phyloP scores from a whole-genome alignment of 139 green algal species.

The Asterochloris sp. region DNA sequence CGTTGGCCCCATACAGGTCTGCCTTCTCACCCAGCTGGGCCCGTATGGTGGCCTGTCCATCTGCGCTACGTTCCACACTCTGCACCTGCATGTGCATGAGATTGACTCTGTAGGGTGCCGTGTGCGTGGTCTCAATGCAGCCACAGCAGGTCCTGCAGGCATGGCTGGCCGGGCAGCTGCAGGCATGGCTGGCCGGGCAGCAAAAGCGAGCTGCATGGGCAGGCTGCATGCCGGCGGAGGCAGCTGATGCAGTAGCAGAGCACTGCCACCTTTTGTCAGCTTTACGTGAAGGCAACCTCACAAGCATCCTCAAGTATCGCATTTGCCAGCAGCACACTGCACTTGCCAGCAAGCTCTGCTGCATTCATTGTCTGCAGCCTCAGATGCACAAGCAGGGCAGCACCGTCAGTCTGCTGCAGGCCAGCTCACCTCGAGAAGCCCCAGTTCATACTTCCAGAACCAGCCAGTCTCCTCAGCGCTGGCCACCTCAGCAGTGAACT shows the following conservation, averaged over 20 bases:
- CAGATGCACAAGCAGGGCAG: neutral
- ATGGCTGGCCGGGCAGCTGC: no score
- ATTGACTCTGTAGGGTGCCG: no score
- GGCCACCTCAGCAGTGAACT: slow-evolving; percentile 40
- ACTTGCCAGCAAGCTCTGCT: no score
- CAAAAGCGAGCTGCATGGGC: no score
- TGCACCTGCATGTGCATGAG: no score
- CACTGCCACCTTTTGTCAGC: neutral
- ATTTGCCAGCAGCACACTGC: neutral
- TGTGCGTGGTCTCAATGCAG: no score
- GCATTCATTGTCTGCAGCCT: no score
- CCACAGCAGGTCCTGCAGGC: no score
- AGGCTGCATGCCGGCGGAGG: no score
- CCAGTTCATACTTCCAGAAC: slow-evolving; percentile 54
- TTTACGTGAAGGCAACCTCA: neutral
- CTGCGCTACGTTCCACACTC: neutral
- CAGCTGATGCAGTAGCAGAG: neutral
- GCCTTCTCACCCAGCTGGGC: slow-evolving; percentile 19
- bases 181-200: no score
- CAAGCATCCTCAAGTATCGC: neutral
- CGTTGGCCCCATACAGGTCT: slow-evolving; percentile 17
- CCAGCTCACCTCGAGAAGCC: slow-evolving; percentile 12
- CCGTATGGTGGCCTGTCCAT: neutral
- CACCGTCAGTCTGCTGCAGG: neutral
- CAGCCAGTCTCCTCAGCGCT: slow-evolving; percentile 48